Conservation (phyloP, 2,329 filamentous ascomycete genomes). For the Aphanocladium album region DNA sequence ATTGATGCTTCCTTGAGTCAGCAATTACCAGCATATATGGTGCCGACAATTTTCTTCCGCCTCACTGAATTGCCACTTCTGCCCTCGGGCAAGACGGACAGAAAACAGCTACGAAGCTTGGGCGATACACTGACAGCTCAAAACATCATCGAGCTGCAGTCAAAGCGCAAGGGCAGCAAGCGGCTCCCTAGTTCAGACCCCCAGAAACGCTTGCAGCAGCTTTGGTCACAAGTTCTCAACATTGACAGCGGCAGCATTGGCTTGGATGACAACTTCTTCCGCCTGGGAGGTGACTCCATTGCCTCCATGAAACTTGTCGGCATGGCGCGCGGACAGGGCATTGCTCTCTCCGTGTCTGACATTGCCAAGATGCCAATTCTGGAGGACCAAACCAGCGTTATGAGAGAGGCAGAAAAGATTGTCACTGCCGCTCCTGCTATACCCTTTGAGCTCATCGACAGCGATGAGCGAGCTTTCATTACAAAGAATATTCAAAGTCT, state of each 20-base stretch:
- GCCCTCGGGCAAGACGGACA: not conserved
- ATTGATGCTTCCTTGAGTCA: not conserved
- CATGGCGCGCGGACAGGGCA: slow-evolving; percentile 28
- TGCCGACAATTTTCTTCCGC: not conserved
- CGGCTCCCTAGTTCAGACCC: not conserved
- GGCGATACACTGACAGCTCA: not conserved
- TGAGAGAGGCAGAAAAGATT: not conserved
- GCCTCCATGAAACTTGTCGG: slow-evolving; percentile 34
- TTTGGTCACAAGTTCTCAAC: slow-evolving; percentile 7
- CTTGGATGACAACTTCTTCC: slow-evolving; percentile 40
- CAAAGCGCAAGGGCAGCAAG: not conserved
- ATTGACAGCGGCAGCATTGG: slow-evolving; percentile 22
- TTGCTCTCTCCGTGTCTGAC: slow-evolving; percentile 34
- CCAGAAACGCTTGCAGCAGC: not conserved
- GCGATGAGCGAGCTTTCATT: not conserved
- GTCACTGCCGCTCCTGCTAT: not conserved
- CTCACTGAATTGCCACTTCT: not conserved
- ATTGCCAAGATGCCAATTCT: slow-evolving; percentile 26
- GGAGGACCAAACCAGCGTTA: not conserved
- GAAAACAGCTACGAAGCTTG: not conserved
- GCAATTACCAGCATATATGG: not conserved
- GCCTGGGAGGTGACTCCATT: slow-evolving; percentile 40
- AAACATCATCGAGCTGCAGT: not conserved
- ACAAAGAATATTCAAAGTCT: not conserved
- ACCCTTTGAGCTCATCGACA: not conserved